A percentile compares a stretch with the other conserved stretches of the same genome.
These are phyloP conservation scores for Cephaloascus albidus DNA, from an alignment of 805 yeast species.

Conservation along the genomic window DNA sequence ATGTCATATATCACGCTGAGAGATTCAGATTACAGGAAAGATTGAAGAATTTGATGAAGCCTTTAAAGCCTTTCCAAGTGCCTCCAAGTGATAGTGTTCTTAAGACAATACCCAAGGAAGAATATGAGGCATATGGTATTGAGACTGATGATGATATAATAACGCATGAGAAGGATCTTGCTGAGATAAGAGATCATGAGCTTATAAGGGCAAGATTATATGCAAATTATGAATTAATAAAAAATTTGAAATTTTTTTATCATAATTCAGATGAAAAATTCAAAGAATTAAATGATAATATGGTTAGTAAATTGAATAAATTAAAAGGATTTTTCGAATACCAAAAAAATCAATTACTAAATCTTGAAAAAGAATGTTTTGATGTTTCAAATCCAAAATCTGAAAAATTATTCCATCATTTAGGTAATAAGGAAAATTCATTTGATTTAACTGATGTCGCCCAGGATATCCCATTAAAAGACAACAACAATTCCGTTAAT, in stretches of 20 bases:
- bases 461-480: not conserved
- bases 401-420: not conserved
- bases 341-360: slow-evolving; percentile 19
- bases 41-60: slow-evolving; percentile 14
- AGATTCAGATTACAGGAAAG: slow-evolving; percentile 16
- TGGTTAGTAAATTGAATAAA: slow-evolving; percentile 26
- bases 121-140: not conserved
- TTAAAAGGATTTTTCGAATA: slow-evolving; percentile 26
- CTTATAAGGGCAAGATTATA: slow-evolving; percentile 20
- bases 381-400: slow-evolving; percentile 7
- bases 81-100: slow-evolving; percentile 1
- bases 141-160: not conserved
- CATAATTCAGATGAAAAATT: slow-evolving; percentile 26
- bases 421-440: not conserved
- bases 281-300: slow-evolving; percentile 16
- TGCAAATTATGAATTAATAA: slow-evolving; percentile 21
- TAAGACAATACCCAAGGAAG: not conserved
- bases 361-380: slow-evolving; percentile 9
- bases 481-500: slow-evolving; percentile 9
- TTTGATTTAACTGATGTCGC: not conserved
- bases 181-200: slow-evolving; percentile 17
- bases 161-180: not conserved
- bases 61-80: slow-evolving; percentile 15
- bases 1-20: slow-evolving; percentile 3
- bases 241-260: slow-evolving; percentile 20